phyloP scores from a whole-genome alignment of 2,329 filamentous ascomycete genomes.

The Alternaria viburni region DNA sequence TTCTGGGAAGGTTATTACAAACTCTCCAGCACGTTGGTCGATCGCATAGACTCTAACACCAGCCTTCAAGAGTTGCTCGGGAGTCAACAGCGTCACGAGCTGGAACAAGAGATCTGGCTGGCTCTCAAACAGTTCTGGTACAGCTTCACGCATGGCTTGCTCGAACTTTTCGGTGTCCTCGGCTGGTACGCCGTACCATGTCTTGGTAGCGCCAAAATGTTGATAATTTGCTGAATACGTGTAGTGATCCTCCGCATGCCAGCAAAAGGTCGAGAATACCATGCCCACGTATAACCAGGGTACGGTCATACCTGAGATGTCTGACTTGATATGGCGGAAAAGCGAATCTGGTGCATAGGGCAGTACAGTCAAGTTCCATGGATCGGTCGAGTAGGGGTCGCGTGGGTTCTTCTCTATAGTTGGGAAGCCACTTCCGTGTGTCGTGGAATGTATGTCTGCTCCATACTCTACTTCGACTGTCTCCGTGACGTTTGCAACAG shows the following conservation, averaged over 20 bases:
- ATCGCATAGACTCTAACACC: constrained; percentile 91
- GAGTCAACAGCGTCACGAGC: constrained; percentile 92
- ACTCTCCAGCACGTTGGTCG: constrained; percentile 94
- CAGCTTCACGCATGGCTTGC: constrained; percentile 90
- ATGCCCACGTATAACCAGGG: constrained; percentile 99
- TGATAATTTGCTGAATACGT: constrained; percentile 98
- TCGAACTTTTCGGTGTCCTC: constrained; percentile 95
- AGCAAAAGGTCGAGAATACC: constrained; percentile 99
- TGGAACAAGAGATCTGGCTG: constrained; percentile 97
- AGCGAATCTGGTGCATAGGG: constrained; percentile 90
- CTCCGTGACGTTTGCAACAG: constrained; percentile 92
- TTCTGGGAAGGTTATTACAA: constrained; percentile 95
- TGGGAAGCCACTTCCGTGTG: constrained; percentile 95
- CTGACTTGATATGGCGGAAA: constrained; percentile 96
- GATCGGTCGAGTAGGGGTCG: constrained; percentile 85
- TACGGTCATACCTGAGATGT: constrained; percentile 98
- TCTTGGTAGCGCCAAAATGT: constrained; percentile 97
- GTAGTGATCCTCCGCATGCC: constrained; percentile 99
- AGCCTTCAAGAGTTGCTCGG: constrained; percentile 89
- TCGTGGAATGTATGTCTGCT: constrained; percentile 97
- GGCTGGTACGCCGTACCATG: constrained; percentile 97
- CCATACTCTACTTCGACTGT: constrained; percentile 98
- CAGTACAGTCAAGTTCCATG: constrained; percentile 94
- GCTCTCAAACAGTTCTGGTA: constrained; percentile 95
- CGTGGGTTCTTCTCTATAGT: constrained; percentile 90